Percentiles rank a stretch among this genome's conserved stretches.
Conservation (phyloP, 495 filamentous ascomycete species). For the Penicillium taxi region DNA sequence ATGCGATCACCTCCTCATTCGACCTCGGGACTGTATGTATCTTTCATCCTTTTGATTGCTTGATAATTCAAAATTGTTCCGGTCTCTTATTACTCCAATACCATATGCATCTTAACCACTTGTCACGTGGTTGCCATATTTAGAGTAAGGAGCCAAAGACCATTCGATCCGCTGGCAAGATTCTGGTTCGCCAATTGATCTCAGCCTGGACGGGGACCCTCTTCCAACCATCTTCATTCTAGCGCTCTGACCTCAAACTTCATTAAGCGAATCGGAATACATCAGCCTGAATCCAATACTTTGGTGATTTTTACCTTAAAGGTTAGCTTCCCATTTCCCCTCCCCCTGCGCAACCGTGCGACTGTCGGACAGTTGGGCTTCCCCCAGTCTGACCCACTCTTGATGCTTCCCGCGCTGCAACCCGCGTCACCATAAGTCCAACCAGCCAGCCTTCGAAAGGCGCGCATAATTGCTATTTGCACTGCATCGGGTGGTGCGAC, state of each 20-base stretch:
- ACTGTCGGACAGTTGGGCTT: slow-evolving; percentile 18
- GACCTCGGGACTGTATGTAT: neutral
- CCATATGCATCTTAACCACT: too few relatives aligned
- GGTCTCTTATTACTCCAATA: neutral
- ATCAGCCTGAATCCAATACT: slow-evolving; percentile 2
- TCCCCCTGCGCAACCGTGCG: slow-evolving; percentile 30
- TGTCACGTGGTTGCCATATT: too few relatives aligned
- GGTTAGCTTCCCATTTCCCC: slow-evolving; percentile 13
- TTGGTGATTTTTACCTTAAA: slow-evolving; percentile 15
- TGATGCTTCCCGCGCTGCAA: slow-evolving; percentile 31
- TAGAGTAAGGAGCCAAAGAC: slow-evolving; percentile 20
- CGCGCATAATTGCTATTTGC: slow-evolving; percentile 27
- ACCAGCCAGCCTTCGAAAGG: slow-evolving; percentile 10
- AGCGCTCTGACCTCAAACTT: slow-evolving; percentile 20
- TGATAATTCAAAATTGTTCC: neutral
- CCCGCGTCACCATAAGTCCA: slow-evolving; percentile 17
- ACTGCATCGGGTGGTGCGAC: slow-evolving; percentile 17
- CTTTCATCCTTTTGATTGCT: neutral
- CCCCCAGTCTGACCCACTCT: slow-evolving; percentile 30
- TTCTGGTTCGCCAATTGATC: slow-evolving; percentile 43
- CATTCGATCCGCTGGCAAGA: slow-evolving; percentile 28
- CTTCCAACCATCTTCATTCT: slow-evolving; percentile 9
- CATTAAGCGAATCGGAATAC: slow-evolving; percentile 27
- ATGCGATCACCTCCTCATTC: neutral
- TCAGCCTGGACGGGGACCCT: slow-evolving; percentile 11